Evolutionary conservation across 192 early-diverging fungal genomes (phyloP), one percentile per base, ranked within the genome.

Genomic region (Coemansia sp.): DNA sequence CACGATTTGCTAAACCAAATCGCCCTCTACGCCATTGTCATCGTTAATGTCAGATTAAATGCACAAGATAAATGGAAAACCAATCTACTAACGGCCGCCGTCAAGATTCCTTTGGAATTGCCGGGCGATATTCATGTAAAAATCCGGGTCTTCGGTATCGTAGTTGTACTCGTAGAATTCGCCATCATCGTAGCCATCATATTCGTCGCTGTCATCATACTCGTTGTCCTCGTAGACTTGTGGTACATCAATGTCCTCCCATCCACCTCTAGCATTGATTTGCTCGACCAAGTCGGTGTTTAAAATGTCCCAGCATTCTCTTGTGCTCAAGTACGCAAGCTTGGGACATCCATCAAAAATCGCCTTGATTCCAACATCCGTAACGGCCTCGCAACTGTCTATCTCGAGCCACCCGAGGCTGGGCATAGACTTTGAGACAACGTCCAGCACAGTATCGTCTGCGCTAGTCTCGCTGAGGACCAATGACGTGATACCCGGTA

Each of bases 391-490:
- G 25, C 62, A 64, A 1, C 37, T 20, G 46, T 53, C 51, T 7
- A 37, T 64, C 35, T 17, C 12, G 7, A 64, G 37, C 47, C 47
- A 14, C n/a, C 12, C 49, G 15, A 39, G 35, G 39, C 20, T 29
- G n/a, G 62, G 19, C 49, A 49, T 4, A 4, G 62, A 27, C 47
- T 25, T 54, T 24, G 46, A 64, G 1, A 49, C 25, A 19, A 53
- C 22, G 7, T 64, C 32, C 62, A 64, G 22, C 29, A n/a, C 19
- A 7, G 22, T 2, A 27, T 51, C 47, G 24, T 29, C 47, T 25
- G 47, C 15, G 10, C 27, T 12, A 25, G 64, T 66, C 22, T 66
- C 64, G 64, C 35, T 66, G 1, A 66, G 12, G 5, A 14, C n/a
- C 24, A 66, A 31, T 12, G 38, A 19, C n/a, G 22, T 57, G 0